Base-by-base conservation (phyloP, 345 rosid genomes). In the Carallia brachiata region DNA sequence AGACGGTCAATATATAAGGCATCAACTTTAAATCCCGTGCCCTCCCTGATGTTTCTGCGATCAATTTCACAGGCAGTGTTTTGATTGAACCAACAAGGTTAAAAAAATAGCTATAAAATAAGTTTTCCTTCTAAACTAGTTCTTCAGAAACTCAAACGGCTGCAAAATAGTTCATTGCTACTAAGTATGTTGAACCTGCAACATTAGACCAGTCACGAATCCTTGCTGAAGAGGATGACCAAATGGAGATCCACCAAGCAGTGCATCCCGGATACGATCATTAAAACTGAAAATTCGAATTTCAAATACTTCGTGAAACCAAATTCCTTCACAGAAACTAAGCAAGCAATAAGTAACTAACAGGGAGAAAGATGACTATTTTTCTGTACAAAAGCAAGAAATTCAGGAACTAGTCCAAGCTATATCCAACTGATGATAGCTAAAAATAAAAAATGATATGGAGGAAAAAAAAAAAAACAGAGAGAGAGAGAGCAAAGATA, bases 231-330 rank as follows among this genome's bases (percentile, higher is more conserved):
- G 97, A 77, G 96, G 96, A 67, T 83, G 89, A 50, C 98, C 97
- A 88, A 94, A 94, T 18, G 98, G 98, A 73, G 98, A 94, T 68
- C 98, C 98, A 62, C 98, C 98, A 83, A 89, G 93, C 81, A 85
- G 75, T 72, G 97, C 98, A 85, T 94, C 98, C 60, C 98, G 91
- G 74, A 94, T 77, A 65, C 97, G 98, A 81, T 94, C 98, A 64
- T 94, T 91, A 77, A 94, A 94, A 74, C 98, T 94, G 88, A 70
- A 70, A 44, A 79, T 36, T 71, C 73, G 68, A 67, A 74, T 63
- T 77, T 39, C 23, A 69, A 73, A 17, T 61, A 65, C 63, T 68
- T 60, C 47, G 32, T 36, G 39, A 65, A 50, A 64, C 23, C 23
- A 55, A 74, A 58, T 48, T 63, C 10, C 28, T 40, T 74, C 18